Percentiles rank a stretch among this genome's conserved stretches.
Conservation (phyloP, 164 flowering plant species). For the Umbellularia californica region DNA sequence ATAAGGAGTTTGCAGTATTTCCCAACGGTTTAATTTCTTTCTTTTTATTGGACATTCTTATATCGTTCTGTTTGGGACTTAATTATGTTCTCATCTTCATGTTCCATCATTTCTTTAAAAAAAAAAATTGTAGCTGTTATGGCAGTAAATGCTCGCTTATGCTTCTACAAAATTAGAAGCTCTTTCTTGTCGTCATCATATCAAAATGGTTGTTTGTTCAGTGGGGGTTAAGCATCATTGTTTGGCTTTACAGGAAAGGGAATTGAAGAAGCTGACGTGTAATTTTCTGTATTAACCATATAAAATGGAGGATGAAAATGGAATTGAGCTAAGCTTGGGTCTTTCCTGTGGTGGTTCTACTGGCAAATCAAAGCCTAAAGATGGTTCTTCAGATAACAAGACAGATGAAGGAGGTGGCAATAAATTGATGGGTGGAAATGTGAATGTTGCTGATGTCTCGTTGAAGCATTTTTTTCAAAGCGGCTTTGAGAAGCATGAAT, state of each 20-base stretch:
- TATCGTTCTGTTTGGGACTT: background rate
- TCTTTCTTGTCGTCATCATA: background rate
- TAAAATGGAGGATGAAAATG: slow-evolving; percentile 79
- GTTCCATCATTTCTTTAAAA: background rate
- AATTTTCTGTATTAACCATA: background rate
- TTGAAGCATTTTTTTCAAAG: slow-evolving; percentile 41
- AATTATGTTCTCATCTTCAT: background rate
- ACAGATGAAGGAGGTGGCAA: slow-evolving; percentile 49
- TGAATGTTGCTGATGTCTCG: slow-evolving; percentile 22
- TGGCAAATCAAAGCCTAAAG: slow-evolving; percentile 49
- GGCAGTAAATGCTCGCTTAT: background rate
- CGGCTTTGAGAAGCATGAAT: slow-evolving; percentile 37
- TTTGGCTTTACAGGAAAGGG: background rate
- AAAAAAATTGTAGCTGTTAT: background rate
- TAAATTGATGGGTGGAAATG: slow-evolving; percentile 44
- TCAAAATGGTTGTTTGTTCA: background rate
- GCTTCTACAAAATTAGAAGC: background rate
- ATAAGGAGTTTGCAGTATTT: background rate
- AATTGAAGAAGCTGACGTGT: background rate
- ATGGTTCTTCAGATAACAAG: slow-evolving; percentile 40
- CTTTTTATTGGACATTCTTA: background rate
- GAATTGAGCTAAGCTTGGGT: slow-evolving; percentile 84
- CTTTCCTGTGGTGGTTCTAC: slow-evolving; percentile 66
- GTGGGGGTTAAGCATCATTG: background rate
- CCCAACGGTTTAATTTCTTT: background rate